Evolutionary conservation across 768 basidiomycete genomes (phyloP).

Genomic region (Artomyces pyxidatus): DNA sequence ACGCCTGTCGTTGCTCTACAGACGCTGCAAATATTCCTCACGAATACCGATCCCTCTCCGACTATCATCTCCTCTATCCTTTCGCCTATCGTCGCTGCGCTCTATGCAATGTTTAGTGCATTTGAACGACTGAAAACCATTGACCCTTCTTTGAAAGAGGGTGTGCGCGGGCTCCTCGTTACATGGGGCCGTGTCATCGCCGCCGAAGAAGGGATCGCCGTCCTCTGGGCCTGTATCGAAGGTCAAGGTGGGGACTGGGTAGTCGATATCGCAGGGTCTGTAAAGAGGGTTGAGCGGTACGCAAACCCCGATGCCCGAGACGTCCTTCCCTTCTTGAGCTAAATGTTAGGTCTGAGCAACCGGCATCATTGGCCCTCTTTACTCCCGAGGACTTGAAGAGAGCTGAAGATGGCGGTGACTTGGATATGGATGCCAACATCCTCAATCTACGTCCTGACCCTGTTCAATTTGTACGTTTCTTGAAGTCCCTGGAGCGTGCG

Average conservation of each 20-base stretch:
- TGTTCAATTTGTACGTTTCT: constrained; percentile 50
- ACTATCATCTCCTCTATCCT: constrained; percentile 51
- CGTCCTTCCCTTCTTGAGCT: background rate
- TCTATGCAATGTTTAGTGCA: constrained; percentile 58
- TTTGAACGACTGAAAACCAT: constrained; percentile 47
- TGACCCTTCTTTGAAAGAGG: constrained; percentile 57
- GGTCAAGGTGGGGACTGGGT: constrained; percentile 48
- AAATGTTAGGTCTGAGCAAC: constrained; percentile 15
- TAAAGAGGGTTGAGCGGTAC: constrained; percentile 36
- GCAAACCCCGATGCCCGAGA: too few species aligned
- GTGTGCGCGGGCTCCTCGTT: constrained; percentile 48
- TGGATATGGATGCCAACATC: constrained; percentile 44
- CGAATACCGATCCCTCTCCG: constrained; percentile 77
- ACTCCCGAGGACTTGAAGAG: constrained; percentile 41
- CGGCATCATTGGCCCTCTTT: constrained; percentile 32
- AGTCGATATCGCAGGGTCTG: constrained; percentile 45
- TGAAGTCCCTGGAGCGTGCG: constrained; percentile 56
- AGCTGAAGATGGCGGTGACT: constrained; percentile 33
- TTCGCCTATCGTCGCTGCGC: constrained; percentile 55
- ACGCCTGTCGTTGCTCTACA: constrained; percentile 36
- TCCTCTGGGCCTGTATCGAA: constrained; percentile 52
- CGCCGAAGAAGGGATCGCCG: constrained; percentile 39
- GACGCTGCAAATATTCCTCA: constrained; percentile 46
- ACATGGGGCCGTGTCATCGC: constrained; percentile 72
- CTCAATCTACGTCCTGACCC: constrained; percentile 75